Evolutionary conservation across 2,329 filamentous ascomycete species (phyloP).

Genomic region (Colletotrichum cordylinicola): DNA sequence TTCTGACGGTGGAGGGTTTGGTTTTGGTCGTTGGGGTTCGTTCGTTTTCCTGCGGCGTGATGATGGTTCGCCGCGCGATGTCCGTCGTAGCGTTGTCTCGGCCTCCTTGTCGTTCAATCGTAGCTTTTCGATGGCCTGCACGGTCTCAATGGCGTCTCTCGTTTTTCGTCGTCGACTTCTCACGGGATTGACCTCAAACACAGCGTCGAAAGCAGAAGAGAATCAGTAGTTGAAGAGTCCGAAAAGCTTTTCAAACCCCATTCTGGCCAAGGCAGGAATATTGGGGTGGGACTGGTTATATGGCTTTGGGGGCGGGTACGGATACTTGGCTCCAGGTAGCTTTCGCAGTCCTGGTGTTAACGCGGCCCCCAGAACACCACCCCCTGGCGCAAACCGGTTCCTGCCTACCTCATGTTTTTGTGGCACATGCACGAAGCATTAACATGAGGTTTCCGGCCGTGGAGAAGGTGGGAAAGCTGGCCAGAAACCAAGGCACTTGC

Average conservation of each 20-base stretch:
- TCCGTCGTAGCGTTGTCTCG: slow-evolving; percentile 3
- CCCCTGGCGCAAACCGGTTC: neutral
- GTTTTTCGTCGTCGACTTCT: neutral
- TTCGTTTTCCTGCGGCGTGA: neutral
- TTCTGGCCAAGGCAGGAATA: neutral
- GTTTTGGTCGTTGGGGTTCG: neutral
- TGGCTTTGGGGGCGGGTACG: neutral
- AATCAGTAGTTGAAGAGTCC: neutral
- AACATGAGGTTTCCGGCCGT: neutral
- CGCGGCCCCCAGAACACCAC: neutral
- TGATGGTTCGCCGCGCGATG: slow-evolving; percentile 2
- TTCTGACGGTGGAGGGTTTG: slow-evolving; percentile 4
- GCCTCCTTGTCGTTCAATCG: neutral
- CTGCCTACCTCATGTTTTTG: neutral
- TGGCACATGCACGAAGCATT: neutral
- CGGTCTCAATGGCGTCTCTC: neutral
- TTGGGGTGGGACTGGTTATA: slow-evolving; percentile 17
- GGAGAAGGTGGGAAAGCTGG: slow-evolving; percentile 1
- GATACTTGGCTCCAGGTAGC: slow-evolving; percentile 11
- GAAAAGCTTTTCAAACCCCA: slow-evolving; percentile 4
- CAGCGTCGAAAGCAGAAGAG: neutral
- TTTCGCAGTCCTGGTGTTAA: neutral
- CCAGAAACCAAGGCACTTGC: slow-evolving; percentile 11
- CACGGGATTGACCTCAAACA: neutral
- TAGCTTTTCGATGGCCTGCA: neutral